phyloP scores from a whole-genome alignment of 495 filamentous ascomycete genomes.

The Chaetomidium leptoderma region DNA sequence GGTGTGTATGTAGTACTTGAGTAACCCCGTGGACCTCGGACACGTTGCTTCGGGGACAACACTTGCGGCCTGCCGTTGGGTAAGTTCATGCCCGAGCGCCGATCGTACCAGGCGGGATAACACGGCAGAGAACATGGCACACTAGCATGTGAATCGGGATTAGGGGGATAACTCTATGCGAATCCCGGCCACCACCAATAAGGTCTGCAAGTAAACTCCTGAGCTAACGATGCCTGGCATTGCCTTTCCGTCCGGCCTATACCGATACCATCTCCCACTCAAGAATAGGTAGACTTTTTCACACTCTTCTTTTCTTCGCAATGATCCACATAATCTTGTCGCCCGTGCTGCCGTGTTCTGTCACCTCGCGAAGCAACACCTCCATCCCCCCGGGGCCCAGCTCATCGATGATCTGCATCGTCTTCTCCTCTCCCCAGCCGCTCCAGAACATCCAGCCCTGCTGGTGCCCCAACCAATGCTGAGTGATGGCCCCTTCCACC shows the following conservation, averaged over 20 bases:
- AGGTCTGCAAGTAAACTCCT: not conserved
- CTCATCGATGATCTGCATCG: conserved; percentile 21
- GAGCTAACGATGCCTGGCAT: not conserved
- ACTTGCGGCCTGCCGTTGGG: not conserved
- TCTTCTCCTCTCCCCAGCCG: conserved; percentile 31
- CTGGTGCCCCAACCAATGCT: conserved; percentile 31
- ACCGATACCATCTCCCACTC: no score
- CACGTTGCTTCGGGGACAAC: not conserved
- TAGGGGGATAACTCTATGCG: not conserved
- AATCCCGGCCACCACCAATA: not conserved
- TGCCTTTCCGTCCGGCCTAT: no score
- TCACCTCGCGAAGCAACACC: conserved; percentile 24
- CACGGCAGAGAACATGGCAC: not conserved
- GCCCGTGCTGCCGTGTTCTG: conserved; percentile 11
- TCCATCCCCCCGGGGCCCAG: conserved; percentile 20
- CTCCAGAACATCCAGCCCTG: conserved; percentile 40
- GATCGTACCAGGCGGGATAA: not conserved
- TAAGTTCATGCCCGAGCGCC: not conserved
- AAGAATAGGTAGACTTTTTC: not conserved
- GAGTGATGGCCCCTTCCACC: conserved; percentile 16
- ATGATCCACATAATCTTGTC: conserved; percentile 36
- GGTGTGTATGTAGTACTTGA: no score
- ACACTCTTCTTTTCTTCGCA: conserved; percentile 12
- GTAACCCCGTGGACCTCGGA: not conserved
- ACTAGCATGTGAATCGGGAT: not conserved